Percentiles rank a stretch among this genome's conserved stretches.
These are phyloP conservation scores for Fragaria nilgerrensis DNA, from an alignment of 306 rosid species.

Conservation along the genomic window DNA sequence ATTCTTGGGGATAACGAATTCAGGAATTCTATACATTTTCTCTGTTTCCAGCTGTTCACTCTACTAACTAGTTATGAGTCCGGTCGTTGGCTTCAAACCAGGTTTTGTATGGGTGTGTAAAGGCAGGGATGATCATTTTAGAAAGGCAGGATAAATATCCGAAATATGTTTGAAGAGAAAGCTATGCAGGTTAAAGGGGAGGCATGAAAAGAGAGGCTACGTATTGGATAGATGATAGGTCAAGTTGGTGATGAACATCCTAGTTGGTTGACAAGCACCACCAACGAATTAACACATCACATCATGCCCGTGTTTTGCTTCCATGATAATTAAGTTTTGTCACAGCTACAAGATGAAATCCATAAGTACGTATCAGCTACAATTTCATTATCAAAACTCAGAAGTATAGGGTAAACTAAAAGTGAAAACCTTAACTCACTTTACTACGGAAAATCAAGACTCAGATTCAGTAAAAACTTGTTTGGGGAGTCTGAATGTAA, in stretches of 20 bases:
- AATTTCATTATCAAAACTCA: not conserved
- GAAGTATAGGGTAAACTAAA: not conserved
- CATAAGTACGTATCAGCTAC: not conserved
- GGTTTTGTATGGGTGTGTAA: not conserved
- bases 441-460: not conserved
- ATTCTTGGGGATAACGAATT: conserved; percentile 54
- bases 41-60: conserved; percentile 33
- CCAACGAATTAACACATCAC: conserved; percentile 11
- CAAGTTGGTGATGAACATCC: conserved; percentile 45
- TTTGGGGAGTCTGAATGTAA: not conserved
- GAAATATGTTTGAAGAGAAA: conserved; percentile 29
- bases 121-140: conserved; percentile 19
- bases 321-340: not conserved
- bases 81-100: not conserved
- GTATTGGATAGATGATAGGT: conserved; percentile 23
- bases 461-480: not conserved
- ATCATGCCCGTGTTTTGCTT: conserved; percentile 1
- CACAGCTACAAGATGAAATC: conserved; percentile 6
- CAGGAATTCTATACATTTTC: conserved; percentile 27
- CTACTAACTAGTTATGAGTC: conserved; percentile 24
- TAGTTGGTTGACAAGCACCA: conserved; percentile 60
- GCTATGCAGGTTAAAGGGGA: conserved; percentile 44
- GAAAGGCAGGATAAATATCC: conserved; percentile 30
- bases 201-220: conserved; percentile 43
- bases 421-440: not conserved